Percentiles rank a stretch among this genome's conserved stretches.
Conservation (phyloP, 2,329 filamentous ascomycete species). For the Botrytis tulipae region DNA sequence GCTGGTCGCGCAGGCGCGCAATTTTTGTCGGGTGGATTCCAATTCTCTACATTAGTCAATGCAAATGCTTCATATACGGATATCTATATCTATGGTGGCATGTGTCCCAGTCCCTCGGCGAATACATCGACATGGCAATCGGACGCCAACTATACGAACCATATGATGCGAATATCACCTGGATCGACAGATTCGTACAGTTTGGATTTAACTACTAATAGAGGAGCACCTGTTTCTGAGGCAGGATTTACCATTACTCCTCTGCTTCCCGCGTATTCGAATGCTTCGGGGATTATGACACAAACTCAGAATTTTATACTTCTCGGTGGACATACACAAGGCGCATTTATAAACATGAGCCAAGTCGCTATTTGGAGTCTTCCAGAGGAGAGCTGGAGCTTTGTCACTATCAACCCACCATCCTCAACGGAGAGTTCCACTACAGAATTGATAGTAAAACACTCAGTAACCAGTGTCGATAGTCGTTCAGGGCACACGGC, state of each 20-base stretch:
- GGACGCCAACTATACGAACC: slow-evolving; percentile 73
- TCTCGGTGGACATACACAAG: slow-evolving; percentile 78
- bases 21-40: slow-evolving; percentile 51
- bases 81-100: slow-evolving; percentile 69
- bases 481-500: slow-evolving; percentile 88
- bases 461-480: slow-evolving; percentile 47
- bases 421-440: slow-evolving; percentile 38
- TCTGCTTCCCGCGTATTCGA: slow-evolving; percentile 67
- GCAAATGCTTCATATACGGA: slow-evolving; percentile 36
- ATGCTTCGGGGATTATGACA: slow-evolving; percentile 61
- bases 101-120: slow-evolving; percentile 65
- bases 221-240: slow-evolving; percentile 68
- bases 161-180: slow-evolving; percentile 66
- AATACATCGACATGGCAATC: slow-evolving; percentile 59
- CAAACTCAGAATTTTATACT: slow-evolving; percentile 78
- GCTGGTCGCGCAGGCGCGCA: slow-evolving; percentile 47
- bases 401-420: slow-evolving; percentile 61
- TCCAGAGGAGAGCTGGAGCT: slow-evolving; percentile 84
- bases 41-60: slow-evolving; percentile 35
- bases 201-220: slow-evolving; percentile 46
- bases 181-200: slow-evolving; percentile 43
- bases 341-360: slow-evolving; percentile 92
- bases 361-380: slow-evolving; percentile 83
- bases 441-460: slow-evolving; percentile 56
- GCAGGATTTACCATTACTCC: slow-evolving; percentile 84